A percentile compares a stretch with the other conserved stretches of the same genome.
phyloP scores from a whole-genome alignment of 345 rosid species.

The Hevea brasiliensis region DNA sequence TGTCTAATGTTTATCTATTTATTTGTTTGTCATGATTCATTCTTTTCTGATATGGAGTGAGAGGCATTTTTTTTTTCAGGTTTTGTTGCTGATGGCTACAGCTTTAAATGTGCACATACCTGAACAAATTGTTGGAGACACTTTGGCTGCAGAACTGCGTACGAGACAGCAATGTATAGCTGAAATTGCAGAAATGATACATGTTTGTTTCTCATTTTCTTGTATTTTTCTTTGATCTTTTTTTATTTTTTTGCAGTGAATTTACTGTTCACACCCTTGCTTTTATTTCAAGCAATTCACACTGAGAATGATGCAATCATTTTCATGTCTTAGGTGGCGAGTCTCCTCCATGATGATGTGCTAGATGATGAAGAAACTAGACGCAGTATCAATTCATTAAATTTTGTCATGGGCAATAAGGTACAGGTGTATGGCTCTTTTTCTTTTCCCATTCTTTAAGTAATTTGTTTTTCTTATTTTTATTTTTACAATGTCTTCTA shows the following conservation, averaged over 20 bases:
- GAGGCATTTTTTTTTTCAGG: conserved; percentile 39
- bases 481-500: background rate
- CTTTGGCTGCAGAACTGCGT: conserved; percentile 58
- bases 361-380: conserved; percentile 93
- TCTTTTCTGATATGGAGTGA: background rate
- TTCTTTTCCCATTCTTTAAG: conserved; percentile 5
- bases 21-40: background rate
- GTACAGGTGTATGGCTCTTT: conserved; percentile 42
- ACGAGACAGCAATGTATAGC: conserved; percentile 74
- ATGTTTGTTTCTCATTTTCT: conserved; percentile 52
- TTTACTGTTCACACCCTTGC: too few relatives aligned
- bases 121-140: conserved; percentile 31
- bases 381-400: conserved; percentile 84
- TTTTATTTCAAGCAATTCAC: background rate
- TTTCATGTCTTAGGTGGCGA: conserved; percentile 60
- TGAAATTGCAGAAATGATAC: conserved; percentile 95
- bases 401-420: conserved; percentile 90
- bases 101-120: conserved; percentile 57
- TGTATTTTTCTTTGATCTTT: background rate
- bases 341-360: conserved; percentile 93
- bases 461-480: background rate
- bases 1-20: background rate
- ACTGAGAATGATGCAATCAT: conserved; percentile 8
- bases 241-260: too few relatives aligned
- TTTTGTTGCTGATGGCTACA: conserved; percentile 79